Conservation (phyloP, 2,329 filamentous ascomycete genomes). For the Aspergillus sp. region DNA sequence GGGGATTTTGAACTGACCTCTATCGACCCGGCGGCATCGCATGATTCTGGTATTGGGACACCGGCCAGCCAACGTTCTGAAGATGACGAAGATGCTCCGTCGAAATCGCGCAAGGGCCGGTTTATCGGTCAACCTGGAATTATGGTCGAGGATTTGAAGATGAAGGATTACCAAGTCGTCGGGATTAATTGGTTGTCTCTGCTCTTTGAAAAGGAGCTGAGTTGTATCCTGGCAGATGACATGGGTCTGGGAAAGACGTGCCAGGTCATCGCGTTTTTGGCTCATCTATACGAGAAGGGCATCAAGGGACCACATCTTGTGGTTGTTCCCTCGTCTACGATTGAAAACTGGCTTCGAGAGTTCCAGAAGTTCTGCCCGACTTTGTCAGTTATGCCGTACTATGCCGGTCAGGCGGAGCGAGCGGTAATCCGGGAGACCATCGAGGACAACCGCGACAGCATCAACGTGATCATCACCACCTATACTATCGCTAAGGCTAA, state of each 20-base stretch:
- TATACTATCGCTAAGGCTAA: constrained; percentile 60
- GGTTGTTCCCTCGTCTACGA: constrained; percentile 84
- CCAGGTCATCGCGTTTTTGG: constrained; percentile 87
- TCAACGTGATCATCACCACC: constrained; percentile 66
- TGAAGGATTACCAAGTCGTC: constrained; percentile 92
- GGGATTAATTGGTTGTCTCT: constrained; percentile 91
- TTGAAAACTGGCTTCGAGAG: constrained; percentile 93
- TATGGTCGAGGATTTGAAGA: constrained; percentile 67
- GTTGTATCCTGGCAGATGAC: constrained; percentile 90
- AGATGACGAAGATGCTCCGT: constrained; percentile 40
- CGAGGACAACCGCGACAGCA: constrained; percentile 54
- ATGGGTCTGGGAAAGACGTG: constrained; percentile 96
- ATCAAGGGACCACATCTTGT: constrained; percentile 70
- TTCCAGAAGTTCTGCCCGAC: constrained; percentile 79
- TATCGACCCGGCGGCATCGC: constrained; percentile 41
- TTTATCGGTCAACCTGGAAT: constrained; percentile 63
- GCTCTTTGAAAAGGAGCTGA: constrained; percentile 70
- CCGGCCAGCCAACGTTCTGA: constrained; percentile 44
- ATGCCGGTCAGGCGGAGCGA: constrained; percentile 62
- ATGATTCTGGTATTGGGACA: constrained; percentile 64
- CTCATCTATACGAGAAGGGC: constrained; percentile 66
- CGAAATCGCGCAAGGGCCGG: constrained; percentile 30
- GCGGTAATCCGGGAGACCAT: constrained; percentile 61
- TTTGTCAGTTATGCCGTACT: constrained; percentile 65
- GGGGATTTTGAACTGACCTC: constrained; percentile 57